Base-by-base conservation (phyloP, 768 basidiomycete genomes). In the Gymnopilus dilepis region DNA sequence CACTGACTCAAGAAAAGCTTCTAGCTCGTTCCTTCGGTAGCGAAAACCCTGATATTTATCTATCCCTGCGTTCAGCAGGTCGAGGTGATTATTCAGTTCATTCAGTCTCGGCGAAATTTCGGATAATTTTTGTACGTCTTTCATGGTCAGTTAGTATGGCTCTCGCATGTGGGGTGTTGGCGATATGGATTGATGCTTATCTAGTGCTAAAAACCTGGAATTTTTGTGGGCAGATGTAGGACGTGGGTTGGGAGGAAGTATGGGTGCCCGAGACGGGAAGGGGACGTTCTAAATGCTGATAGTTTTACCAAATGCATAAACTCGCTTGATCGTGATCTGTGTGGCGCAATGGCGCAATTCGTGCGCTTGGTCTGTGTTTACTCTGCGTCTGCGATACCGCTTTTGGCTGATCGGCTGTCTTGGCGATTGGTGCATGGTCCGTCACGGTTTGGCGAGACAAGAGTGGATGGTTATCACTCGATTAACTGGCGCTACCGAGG, bases 311-410 rank as follows among this genome's bases (percentile, higher is more conserved):
- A 50, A 50, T 50, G 47, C 28, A 50, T 50, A n/a, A n/a, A 50
- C 28, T 31, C 15, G 30, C 11, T 17, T 11, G 47, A 50, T 31
- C 28, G 8, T 50, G 47, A 50, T 50, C 47, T 30, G 47, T 50
- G 47, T 50, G 47, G 47, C 47, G 47, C 47, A 47, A 47, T 47
- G 22, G 43, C 43, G 43, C 43, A 48, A 48, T 48, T n/a, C n/a
- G n/a, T 24, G 26, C 28, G 15, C 47, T 9, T 9, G 34, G 33
- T n/a, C n/a, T n/a, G n/a, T n/a, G n/a, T n/a, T 34, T 37, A 37
- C 8, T 3, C 34, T n/a, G n/a, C n/a, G n/a, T n/a, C n/a, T n/a
- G n/a, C n/a, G n/a, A 37, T 37, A 19, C 30, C 28, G 22, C 9
- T n/a, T 19, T 50, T 28, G 47, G 47, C 47, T 50, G 47, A 28